These are phyloP conservation scores for Yamadazyma taylorii DNA, from an alignment of 1,139 yeast genomes.

Conservation along the genomic window DNA sequence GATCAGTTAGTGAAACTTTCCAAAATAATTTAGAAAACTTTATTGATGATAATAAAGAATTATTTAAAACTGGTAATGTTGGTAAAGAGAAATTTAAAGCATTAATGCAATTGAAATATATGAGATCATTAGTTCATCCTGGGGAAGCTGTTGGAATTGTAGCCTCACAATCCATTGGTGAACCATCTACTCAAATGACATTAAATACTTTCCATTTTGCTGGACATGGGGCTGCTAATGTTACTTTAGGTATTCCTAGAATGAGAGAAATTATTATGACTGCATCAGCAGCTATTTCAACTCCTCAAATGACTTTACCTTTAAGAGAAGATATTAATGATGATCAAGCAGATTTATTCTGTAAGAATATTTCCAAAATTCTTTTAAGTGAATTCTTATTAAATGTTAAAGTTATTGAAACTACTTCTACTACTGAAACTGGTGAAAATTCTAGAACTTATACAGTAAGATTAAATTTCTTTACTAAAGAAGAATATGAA, in stretches of 20 bases:
- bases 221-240: conserved; percentile 99
- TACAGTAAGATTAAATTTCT: conserved; percentile 72
- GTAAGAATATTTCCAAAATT: conserved; percentile 86
- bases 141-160: conserved; percentile 99
- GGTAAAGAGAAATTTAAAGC: conserved; percentile 91
- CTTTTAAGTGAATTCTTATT: conserved; percentile 87
- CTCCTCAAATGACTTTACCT: conserved; percentile 98
- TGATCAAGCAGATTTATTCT: conserved; percentile 87
- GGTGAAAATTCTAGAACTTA: conserved; percentile 70
- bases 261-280: conserved; percentile 99
- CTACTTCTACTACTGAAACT: conserved; percentile 60
- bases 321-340: conserved; percentile 76
- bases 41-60: conserved; percentile 51
- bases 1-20: conserved; percentile 90
- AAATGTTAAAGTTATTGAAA: conserved; percentile 82
- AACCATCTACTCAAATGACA: conserved; percentile 99
- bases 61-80: conserved; percentile 58
- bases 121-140: conserved; percentile 92
- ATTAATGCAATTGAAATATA: conserved; percentile 95
- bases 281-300: conserved; percentile 90
- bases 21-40: conserved; percentile 76
- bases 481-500: conserved; percentile 72
- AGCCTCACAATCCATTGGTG: conserved; percentile 98
- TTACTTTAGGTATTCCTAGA: conserved; percentile 99
- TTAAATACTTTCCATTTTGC: conserved; percentile 99